Percentiles rank a stretch among this genome's conserved stretches.
Conservation (phyloP, 345 rosid species). For the Euphorbia pulcherrima region DNA sequence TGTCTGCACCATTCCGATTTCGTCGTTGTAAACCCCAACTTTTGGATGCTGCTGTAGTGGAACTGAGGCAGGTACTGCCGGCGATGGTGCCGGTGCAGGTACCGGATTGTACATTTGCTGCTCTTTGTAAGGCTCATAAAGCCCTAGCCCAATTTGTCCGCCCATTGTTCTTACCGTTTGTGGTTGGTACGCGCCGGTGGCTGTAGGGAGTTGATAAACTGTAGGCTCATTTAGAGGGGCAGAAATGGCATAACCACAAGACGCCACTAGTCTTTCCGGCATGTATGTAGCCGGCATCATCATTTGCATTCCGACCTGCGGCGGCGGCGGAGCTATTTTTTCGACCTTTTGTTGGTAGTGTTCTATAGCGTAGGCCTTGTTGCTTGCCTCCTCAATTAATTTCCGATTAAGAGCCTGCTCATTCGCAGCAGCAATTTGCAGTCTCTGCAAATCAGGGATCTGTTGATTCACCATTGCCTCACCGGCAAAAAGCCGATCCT, state of each 20-base stretch:
- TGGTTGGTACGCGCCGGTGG: constrained; percentile 24
- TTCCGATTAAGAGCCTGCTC: constrained; percentile 27
- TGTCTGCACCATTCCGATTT: constrained; percentile 27
- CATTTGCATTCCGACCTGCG: constrained; percentile 22
- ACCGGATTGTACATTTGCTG: constrained; percentile 37
- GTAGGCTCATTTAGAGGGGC: constrained; percentile 36
- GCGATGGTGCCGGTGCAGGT: constrained; percentile 19
- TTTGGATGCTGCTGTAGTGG: constrained; percentile 23
- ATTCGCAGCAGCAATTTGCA: constrained; percentile 31
- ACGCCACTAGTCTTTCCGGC: constrained; percentile 35
- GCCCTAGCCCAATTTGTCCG: constrained; percentile 33
- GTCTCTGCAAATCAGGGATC: constrained; percentile 40
- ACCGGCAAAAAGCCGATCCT: not conserved
- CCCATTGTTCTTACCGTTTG: constrained; percentile 29
- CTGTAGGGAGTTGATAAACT: constrained; percentile 34
- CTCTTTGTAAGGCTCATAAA: constrained; percentile 42
- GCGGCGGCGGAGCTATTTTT: constrained; percentile 19
- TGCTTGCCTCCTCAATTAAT: constrained; percentile 23
- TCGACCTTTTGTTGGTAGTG: constrained; percentile 24
- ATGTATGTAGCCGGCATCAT: constrained; percentile 32
- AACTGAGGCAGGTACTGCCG: constrained; percentile 9
- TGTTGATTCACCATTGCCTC: constrained; percentile 23
- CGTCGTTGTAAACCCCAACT: constrained; percentile 26
- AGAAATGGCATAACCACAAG: constrained; percentile 21
- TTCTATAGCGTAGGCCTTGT: constrained; percentile 23